Percentiles rank a stretch among this genome's conserved stretches.
Conservation (phyloP, 1,284 basidiomycete species). For the Tilletia horrida region DNA sequence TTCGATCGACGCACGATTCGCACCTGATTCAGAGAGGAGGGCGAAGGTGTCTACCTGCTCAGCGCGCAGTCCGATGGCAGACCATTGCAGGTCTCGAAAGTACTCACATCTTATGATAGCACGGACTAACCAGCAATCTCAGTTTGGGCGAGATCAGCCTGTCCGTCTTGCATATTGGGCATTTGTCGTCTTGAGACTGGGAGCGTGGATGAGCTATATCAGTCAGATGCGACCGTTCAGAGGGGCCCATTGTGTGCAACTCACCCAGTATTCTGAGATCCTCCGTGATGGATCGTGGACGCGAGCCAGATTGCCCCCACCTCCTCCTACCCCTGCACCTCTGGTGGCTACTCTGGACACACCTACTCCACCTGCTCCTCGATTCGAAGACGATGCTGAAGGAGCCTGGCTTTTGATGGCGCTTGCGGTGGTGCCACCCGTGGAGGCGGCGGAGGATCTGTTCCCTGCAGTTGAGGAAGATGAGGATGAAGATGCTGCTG, state of each 20-base stretch:
- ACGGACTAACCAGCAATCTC: conserved; percentile 83
- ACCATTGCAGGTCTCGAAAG: conserved; percentile 17
- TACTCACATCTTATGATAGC: conserved; percentile 91
- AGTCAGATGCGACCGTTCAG: background rate
- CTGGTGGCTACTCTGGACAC: background rate
- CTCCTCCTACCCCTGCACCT: background rate
- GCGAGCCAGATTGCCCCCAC: background rate
- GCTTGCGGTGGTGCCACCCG: background rate
- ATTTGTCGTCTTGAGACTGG: conserved; percentile 66
- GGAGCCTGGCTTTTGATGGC: background rate
- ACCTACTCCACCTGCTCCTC: background rate
- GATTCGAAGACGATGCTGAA: background rate
- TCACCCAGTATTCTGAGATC: conserved; percentile 40
- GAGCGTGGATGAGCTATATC: background rate
- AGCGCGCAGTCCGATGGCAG: no score
- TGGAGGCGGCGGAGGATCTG: background rate
- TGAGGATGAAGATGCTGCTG: background rate
- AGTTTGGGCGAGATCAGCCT: conserved; percentile 91
- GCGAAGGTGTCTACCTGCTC: no score
- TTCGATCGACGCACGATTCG: conserved; percentile 76
- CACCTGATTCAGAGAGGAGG: conserved; percentile 19
- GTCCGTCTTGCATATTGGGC: conserved; percentile 95
- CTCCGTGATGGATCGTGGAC: conserved; percentile 24
- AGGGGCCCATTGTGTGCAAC: conserved; percentile 1
- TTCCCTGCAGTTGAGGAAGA: background rate